Conservation (phyloP, 1,284 basidiomycete genomes). For the Sanghuangporus baumii region DNA sequence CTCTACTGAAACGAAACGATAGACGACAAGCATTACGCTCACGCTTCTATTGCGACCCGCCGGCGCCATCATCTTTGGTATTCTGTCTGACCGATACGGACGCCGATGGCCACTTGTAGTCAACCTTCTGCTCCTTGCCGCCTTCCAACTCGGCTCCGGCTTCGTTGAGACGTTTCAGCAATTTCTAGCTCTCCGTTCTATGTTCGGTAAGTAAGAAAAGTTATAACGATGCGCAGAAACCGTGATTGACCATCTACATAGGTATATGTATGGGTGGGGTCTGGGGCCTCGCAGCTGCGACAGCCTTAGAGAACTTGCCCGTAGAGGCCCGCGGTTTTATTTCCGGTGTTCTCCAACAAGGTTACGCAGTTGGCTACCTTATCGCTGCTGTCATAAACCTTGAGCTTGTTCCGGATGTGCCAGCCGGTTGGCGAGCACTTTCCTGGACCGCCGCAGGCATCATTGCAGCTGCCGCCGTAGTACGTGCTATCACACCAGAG, state of each 20-base stretch:
- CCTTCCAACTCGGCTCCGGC: constrained; percentile 74
- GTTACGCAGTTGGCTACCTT: constrained; percentile 50
- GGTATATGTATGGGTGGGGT: constrained; percentile 80
- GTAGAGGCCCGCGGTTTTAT: constrained; percentile 82
- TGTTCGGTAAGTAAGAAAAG: constrained; percentile 50
- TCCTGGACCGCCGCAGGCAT: constrained; percentile 73
- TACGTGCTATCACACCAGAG: constrained; percentile 78
- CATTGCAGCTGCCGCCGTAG: constrained; percentile 62
- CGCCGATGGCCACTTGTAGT: constrained; percentile 87
- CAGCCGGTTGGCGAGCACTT: constrained; percentile 51
- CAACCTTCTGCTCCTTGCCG: constrained; percentile 68
- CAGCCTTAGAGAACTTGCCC: constrained; percentile 87
- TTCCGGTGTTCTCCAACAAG: constrained; percentile 75
- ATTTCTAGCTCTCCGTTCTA: constrained; percentile 68
- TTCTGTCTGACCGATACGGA: constrained; percentile 81
- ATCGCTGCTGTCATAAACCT: constrained; percentile 71
- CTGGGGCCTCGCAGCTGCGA: constrained; percentile 71
- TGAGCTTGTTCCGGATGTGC: constrained; percentile 52
- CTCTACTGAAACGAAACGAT: constrained; percentile 2
- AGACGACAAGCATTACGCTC: constrained; percentile 86
- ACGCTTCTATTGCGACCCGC: constrained; percentile 86
- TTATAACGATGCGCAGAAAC: not conserved
- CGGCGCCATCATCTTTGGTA: constrained; percentile 81
- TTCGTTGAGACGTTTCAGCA: constrained; percentile 62
- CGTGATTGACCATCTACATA: not conserved